Conservation (phyloP, 2,329 filamentous ascomycete genomes). For the Dactylellina cionopaga region DNA sequence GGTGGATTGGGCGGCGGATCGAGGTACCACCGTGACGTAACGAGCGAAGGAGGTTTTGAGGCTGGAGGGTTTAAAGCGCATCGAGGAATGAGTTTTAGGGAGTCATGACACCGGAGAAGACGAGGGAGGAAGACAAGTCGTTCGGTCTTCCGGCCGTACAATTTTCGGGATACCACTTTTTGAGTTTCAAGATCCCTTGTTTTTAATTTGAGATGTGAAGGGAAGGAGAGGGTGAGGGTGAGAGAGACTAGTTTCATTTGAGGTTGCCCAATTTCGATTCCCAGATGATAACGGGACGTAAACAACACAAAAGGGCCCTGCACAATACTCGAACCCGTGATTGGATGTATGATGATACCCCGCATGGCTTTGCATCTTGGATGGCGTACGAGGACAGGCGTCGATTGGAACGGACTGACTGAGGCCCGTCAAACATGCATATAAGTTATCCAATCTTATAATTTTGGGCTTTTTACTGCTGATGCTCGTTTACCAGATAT, state of each 20-base stretch:
- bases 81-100: constrained; percentile 24
- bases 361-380: too few species aligned
- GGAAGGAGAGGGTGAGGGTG: not conserved
- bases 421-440: constrained; percentile 37
- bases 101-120: constrained; percentile 16
- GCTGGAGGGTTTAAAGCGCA: constrained; percentile 47
- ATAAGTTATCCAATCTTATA: not conserved
- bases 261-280: not conserved
- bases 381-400: constrained; percentile 29
- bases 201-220: not conserved
- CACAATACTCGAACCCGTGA: constrained; percentile 2
- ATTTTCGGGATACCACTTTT: not conserved
- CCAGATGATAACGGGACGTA: constrained; percentile 10
- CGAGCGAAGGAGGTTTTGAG: constrained; percentile 50
- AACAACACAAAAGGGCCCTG: constrained; percentile 29
- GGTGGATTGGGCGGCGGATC: constrained; percentile 1
- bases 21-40: constrained; percentile 37
- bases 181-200: not conserved
- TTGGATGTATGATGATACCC: constrained; percentile 25
- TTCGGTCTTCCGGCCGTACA: not conserved
- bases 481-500: too few species aligned
- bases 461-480: too few species aligned
- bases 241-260: not conserved
- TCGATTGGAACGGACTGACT: constrained; percentile 33
- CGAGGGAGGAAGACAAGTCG: not conserved